A percentile compares a stretch with the other conserved stretches of the same genome.
phyloP scores from a whole-genome alignment of 163 green algal genomes.

The Chlamydomonas reinhardtii region DNA sequence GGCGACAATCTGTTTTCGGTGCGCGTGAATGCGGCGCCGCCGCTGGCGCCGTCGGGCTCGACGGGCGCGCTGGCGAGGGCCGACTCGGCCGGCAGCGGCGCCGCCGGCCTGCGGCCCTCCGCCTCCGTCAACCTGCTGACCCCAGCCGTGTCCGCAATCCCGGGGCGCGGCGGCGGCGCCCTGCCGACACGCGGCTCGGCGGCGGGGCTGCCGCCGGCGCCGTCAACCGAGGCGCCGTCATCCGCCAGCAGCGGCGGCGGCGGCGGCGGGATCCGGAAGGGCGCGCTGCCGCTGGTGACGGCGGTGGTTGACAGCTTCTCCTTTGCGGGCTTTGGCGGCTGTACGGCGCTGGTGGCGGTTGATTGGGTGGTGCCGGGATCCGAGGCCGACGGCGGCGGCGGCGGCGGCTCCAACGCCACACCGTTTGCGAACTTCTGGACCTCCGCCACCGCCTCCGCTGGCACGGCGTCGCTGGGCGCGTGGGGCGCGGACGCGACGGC shows the following conservation, averaged over 20 bases:
- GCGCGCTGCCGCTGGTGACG: background rate
- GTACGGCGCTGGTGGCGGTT: constrained; percentile 14
- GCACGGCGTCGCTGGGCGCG: background rate
- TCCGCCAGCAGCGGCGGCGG: background rate
- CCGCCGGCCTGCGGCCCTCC: background rate
- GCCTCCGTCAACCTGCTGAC: constrained; percentile 18
- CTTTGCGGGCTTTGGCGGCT: constrained; percentile 30
- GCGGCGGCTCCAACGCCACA: background rate
- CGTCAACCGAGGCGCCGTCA: too few relatives aligned
- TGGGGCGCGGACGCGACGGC: background rate
- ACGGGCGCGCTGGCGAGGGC: background rate
- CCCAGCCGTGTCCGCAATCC: background rate
- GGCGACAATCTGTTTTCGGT: constrained; percentile 14
- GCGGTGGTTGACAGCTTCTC: constrained; percentile 24
- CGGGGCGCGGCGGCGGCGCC: background rate
- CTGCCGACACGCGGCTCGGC: background rate
- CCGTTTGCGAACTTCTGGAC: background rate
- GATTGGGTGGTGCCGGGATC: background rate
- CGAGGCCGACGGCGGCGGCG: background rate
- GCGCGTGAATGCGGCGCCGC: background rate
- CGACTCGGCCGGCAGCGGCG: background rate
- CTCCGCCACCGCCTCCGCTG: background rate
- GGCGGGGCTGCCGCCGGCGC: background rate
- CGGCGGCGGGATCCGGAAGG: constrained; percentile 13
- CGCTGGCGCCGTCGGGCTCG: background rate